Evolutionary conservation across 73 alveolate species (phyloP), one percentile per base, ranked within the genome.

Genomic region (Stentor roeselii): DNA sequence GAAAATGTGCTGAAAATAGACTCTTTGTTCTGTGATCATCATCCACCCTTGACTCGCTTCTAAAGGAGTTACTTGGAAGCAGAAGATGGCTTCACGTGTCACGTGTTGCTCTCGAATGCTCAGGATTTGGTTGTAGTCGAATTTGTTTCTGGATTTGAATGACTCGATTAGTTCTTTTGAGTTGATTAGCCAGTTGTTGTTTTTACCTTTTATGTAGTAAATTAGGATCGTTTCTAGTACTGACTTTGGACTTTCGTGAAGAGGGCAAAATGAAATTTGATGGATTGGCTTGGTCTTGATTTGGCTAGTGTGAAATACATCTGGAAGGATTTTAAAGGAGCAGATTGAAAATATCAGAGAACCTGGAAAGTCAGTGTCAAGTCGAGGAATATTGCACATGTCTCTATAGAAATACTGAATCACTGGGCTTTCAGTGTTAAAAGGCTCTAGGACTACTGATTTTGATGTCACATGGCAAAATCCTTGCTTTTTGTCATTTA

Each of bases 1-100:
- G 61, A 92, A 95, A 83, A 94, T 91, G 3, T 99, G 99, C 82
- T 95, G 93, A 95, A 97, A 97, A 84, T 97, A 97, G 0, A 97
- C 91, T 83, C 96, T 90, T 84, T 88, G 93, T 86, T 96, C 93
- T 1, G 99, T 97, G 3, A 95, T 39, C 90, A 90, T 94, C 75
- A 97, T 82, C 88, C 94, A 86, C 1, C 99, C 99, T 60, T 93
- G 95, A 1, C 92, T 88, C 60, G 93, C 87, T n/a, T 94, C 93
- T 87, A 95, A 87, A 36, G 99, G 99, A 50, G 93, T 83, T 84
- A 97, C 89, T 89, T 94, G 92, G 59, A 94, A 93, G 11, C 93
- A 98, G n/a, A 90, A 88, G 78, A 96, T 82, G 40, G 84, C 83
- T 59, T 89, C 90, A 38, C 94, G 82, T 15, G 95, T 78, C 38